Base-by-base conservation (phyloP, 176 grass and related monocot species). In the Musa troglodytarum region DNA sequence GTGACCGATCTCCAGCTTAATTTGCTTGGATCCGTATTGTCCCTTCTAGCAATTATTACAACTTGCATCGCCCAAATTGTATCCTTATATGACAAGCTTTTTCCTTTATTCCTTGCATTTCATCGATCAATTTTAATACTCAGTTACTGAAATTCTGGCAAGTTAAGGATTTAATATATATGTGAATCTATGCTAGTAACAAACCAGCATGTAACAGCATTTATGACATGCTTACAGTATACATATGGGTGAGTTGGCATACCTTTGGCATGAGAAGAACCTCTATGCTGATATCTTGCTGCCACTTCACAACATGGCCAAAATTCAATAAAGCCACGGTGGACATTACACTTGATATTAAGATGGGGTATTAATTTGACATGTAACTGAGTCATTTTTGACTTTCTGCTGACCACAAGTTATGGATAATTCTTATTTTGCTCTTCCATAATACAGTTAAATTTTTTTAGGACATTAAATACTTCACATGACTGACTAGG, bases 1-100 rank as follows among this genome's bases (percentile, higher is more conserved):
- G 81, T 99, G 43, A 99, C 96, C 81, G 96, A 99, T 86, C 88
- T 99, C 73, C 96, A 99, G 81, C 90, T 99, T 43, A 99, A 99
- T 88, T 55, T 74, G 64, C 81, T 95, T 71, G 96, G 96, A 79
- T 99, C 96, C 72, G 61, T 99, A 87, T 68, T 99, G 76, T 99
- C 96, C 64, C 65, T 99, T 53, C 84, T 99, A 55, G 96, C 96
- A 67, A 88, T 99, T 64, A 81, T 99, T 75, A 95, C 96, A 13
- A 99, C 96, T 78, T 99, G 96, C 63, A 80, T 99, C 7, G 96
- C 96, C 72, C 96, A 99, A 83, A 99, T 99, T 58, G 96, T 99
- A 99, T 99, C 96, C 96, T 99, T 89, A 25, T 72, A 34, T 34
- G 78, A 26, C 11, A 81, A 76, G 74, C 66, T 68, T 56, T 80